A percentile compares a stretch with the other conserved stretches of the same genome.
These are phyloP conservation scores for Lepiota venenata DNA, from an alignment of 768 basidiomycete species.

Conservation along the genomic window DNA sequence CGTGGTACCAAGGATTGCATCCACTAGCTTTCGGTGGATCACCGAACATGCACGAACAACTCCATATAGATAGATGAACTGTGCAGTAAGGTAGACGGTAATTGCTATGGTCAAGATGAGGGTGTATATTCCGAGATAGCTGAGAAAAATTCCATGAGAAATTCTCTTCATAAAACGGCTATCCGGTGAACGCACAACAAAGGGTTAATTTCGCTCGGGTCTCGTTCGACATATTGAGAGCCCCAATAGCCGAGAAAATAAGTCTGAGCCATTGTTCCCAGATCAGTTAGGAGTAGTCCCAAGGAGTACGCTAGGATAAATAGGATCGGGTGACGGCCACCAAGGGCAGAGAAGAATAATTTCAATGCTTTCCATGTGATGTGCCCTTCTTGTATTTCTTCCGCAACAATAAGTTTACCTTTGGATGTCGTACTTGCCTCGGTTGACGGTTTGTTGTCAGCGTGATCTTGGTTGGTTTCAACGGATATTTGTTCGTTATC, in stretches of 20 bases:
- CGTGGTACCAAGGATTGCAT: conserved; percentile 56
- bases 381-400: conserved; percentile 56
- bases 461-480: conserved; percentile 22
- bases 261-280: conserved; percentile 25
- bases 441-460: conserved; percentile 16
- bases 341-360: conserved; percentile 30
- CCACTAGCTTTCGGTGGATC: conserved; percentile 50
- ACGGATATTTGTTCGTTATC: conserved; percentile 23
- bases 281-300: conserved; percentile 21
- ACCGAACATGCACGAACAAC: conserved; percentile 47
- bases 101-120: conserved; percentile 12
- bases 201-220: conserved; percentile 19
- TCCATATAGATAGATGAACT: conserved; percentile 42
- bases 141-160: conserved; percentile 16
- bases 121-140: conserved; percentile 39
- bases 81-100: conserved; percentile 29
- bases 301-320: conserved; percentile 26
- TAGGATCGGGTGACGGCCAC: conserved; percentile 25
- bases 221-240: conserved; percentile 29
- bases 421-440: conserved; percentile 19
- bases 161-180: background rate
- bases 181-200: conserved; percentile 27
- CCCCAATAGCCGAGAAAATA: conserved; percentile 44
- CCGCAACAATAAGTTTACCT: conserved; percentile 58
- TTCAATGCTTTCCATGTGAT: conserved; percentile 46